Evolutionary conservation across 2,329 filamentous ascomycete species (phyloP).

Genomic region (Shiraia sp.): DNA sequence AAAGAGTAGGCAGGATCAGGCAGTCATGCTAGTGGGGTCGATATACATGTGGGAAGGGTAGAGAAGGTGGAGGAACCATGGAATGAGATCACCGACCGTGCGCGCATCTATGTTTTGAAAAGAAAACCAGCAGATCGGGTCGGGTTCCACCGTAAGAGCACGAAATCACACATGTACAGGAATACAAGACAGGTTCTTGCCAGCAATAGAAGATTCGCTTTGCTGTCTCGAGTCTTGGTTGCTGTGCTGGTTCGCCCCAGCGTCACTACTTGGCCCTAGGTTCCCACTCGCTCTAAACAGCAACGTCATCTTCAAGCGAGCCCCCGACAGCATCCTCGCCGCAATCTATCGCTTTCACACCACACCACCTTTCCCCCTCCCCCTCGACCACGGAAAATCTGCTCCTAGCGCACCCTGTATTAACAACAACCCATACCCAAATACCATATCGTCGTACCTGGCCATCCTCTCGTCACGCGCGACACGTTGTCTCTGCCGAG

Average conservation of each 20-base stretch:
- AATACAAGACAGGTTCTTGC: neutral
- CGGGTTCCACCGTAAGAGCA: neutral
- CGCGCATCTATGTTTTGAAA: neutral
- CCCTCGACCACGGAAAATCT: conserved; percentile 3
- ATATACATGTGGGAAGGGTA: conserved; percentile 4
- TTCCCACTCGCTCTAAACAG: conserved; percentile 7
- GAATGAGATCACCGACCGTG: conserved; percentile 12
- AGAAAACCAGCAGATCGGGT: neutral
- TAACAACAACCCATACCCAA: conserved; percentile 6
- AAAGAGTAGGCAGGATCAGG: conserved; percentile 5
- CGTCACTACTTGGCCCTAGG: conserved; percentile 11
- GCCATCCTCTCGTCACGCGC: conserved; percentile 16
- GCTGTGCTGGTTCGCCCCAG: conserved; percentile 12
- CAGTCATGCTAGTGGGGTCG: conserved; percentile 16
- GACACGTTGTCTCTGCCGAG: conserved; percentile 14
- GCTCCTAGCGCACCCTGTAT: neutral
- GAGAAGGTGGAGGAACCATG: conserved; percentile 19
- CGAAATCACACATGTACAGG: neutral
- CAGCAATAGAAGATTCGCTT: neutral
- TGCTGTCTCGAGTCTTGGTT: neutral
- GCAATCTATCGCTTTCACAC: neutral
- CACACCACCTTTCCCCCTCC: neutral
- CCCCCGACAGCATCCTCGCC: conserved; percentile 1
- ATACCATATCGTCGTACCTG: conserved; percentile 7
- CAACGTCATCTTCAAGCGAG: conserved; percentile 20